These are phyloP conservation scores for Metarhizium anisopliae DNA, from an alignment of 2,329 filamentous ascomycete genomes.

Conservation along the genomic window DNA sequence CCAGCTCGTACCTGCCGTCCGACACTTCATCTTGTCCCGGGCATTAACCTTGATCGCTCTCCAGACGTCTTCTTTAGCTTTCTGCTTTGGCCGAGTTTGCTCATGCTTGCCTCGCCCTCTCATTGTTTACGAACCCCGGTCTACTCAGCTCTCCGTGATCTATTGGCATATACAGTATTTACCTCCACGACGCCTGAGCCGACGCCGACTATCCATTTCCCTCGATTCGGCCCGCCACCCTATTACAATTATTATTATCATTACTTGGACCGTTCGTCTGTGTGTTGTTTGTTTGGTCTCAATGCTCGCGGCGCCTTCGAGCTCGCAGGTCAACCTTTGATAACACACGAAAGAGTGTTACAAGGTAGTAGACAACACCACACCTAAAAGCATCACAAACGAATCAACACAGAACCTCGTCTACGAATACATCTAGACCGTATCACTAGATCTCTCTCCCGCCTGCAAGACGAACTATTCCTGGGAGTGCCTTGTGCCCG, in stretches of 20 bases:
- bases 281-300: constrained; percentile 1
- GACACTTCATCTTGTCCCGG: not conserved
- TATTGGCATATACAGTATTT: constrained; percentile 1
- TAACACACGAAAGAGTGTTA: not conserved
- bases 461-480: not conserved
- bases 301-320: not conserved
- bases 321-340: not conserved
- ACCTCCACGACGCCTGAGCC: not conserved
- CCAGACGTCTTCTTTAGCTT: not conserved
- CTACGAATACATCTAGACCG: not conserved
- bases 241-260: not conserved
- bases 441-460: not conserved
- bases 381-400: not conserved
- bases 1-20: not conserved
- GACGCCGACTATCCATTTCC: not conserved
- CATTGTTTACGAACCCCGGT: not conserved
- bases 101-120: not conserved
- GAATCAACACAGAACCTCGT: not conserved
- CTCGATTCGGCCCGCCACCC: not conserved
- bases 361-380: not conserved
- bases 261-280: not conserved
- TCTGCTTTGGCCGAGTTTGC: not conserved
- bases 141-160: constrained; percentile 1
- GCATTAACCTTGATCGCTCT: not conserved
- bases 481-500: not conserved